phyloP scores from a whole-genome alignment of 2,329 filamentous ascomycete species.

The Podosphaera aphanis region DNA sequence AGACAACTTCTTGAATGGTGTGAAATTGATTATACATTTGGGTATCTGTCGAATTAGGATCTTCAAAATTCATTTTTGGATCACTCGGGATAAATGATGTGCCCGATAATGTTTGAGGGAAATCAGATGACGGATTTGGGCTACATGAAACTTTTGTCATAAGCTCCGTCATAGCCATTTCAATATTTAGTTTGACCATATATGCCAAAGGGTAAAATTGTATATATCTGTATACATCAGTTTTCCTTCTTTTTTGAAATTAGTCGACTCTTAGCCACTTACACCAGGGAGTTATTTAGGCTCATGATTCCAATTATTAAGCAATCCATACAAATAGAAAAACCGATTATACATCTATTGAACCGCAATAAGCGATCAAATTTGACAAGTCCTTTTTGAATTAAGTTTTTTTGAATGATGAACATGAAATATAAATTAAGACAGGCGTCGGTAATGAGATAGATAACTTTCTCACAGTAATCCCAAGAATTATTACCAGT shows the following conservation, averaged over 20 bases:
- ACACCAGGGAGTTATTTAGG: slow-evolving; percentile 8
- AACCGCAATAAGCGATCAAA: slow-evolving; percentile 19
- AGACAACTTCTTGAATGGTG: not conserved
- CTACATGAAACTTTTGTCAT: slow-evolving; percentile 13
- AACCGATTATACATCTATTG: slow-evolving; percentile 19
- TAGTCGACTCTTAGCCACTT: not conserved
- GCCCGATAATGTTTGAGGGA: not conserved
- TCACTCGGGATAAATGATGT: not conserved
- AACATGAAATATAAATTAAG: slow-evolving; percentile 30
- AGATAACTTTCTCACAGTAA: slow-evolving; percentile 26
- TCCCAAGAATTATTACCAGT: slow-evolving; percentile 28
- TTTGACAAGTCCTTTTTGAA: slow-evolving; percentile 19
- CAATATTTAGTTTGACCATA: slow-evolving; percentile 22
- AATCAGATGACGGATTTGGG: not conserved
- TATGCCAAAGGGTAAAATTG: slow-evolving; percentile 21
- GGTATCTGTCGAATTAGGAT: not conserved
- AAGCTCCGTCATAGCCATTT: slow-evolving; percentile 21
- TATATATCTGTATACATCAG: slow-evolving; percentile 12
- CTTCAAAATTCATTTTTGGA: slow-evolving; percentile 1
- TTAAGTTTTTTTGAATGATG: slow-evolving; percentile 18
- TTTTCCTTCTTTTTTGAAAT: not conserved
- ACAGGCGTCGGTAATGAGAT: slow-evolving; percentile 24
- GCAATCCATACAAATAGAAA: slow-evolving; percentile 21
- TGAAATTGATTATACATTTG: slow-evolving; percentile 1
- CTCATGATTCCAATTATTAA: slow-evolving; percentile 20